These are phyloP conservation scores for Pilaira anomala DNA, from an alignment of 192 early-diverging fungal genomes.

Conservation along the genomic window DNA sequence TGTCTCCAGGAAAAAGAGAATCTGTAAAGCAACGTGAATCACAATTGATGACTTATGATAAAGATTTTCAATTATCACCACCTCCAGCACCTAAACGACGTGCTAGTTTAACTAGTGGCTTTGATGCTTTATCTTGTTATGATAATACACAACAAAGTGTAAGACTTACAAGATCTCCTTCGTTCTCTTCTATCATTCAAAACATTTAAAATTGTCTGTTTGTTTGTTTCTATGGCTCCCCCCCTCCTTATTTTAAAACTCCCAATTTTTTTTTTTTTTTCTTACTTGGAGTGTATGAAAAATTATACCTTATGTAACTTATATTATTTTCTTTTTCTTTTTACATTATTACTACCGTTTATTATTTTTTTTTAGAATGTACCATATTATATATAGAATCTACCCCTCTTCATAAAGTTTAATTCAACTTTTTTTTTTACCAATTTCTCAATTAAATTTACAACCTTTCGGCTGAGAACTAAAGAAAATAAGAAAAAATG, in stretches of 20 bases:
- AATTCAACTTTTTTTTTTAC: too few species aligned
- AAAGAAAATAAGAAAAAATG: too few species aligned
- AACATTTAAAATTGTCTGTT: not conserved
- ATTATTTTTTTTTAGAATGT: not conserved
- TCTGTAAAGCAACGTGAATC: not conserved
- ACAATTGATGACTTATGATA: not conserved
- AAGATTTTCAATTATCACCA: constrained; percentile 12
- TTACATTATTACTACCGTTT: not conserved
- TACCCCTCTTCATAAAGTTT: not conserved
- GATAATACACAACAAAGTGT: not conserved
- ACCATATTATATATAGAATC: not conserved
- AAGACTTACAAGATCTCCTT: not conserved
- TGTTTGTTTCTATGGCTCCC: not conserved
- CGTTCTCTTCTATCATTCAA: constrained; percentile 7
- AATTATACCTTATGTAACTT: not conserved
- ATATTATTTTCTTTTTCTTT: not conserved
- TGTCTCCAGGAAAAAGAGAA: not conserved
- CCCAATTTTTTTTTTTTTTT: not conserved
- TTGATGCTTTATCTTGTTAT: constrained; percentile 10
- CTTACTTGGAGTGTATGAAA: too few species aligned
- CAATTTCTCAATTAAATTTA: too few species aligned
- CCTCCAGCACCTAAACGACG: constrained; percentile 7
- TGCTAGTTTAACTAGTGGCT: not conserved
- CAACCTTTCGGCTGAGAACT: too few species aligned
- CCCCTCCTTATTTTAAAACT: not conserved